These are phyloP conservation scores for Tricholomella constricta DNA, from an alignment of 768 basidiomycete species.

Conservation along the genomic window DNA sequence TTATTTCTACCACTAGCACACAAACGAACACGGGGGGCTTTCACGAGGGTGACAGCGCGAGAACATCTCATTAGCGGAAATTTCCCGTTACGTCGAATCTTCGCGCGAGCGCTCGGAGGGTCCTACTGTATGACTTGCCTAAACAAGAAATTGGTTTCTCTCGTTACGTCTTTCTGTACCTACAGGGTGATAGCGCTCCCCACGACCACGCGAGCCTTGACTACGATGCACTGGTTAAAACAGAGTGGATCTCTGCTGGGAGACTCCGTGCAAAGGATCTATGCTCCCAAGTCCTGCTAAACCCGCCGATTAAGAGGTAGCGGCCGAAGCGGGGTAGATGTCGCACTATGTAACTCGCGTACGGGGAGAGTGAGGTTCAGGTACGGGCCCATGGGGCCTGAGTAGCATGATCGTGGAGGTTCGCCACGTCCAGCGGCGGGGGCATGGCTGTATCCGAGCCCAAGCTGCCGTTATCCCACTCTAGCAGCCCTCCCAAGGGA, in stretches of 20 bases:
- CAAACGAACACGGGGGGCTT: too few species aligned
- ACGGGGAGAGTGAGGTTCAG: neutral
- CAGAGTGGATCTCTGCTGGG: neutral
- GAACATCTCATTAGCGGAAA: too few species aligned
- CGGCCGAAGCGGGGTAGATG: neutral
- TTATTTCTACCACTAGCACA: neutral
- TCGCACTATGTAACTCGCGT: neutral
- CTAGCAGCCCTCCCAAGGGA: conserved; percentile 78
- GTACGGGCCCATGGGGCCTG: conserved; percentile 11
- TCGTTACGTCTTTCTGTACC: conserved; percentile 6
- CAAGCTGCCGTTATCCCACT: conserved; percentile 48
- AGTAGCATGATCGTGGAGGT: neutral
- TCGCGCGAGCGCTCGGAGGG: conserved; percentile 19
- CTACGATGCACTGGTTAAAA: neutral
- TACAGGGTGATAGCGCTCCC: neutral
- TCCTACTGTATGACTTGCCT: conserved; percentile 1
- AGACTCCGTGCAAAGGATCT: neutral
- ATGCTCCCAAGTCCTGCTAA: neutral
- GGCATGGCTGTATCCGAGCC: conserved; percentile 8
- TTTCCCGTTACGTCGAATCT: conserved; percentile 1
- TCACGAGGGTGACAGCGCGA: conserved; percentile 16
- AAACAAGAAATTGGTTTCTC: conserved; percentile 9
- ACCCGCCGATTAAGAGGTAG: neutral
- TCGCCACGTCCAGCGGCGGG: neutral
- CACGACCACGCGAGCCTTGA: neutral